Percentiles rank a stretch among this genome's conserved stretches.
Conservation (phyloP, 805 yeast species). For the Starmerella powellii region DNA sequence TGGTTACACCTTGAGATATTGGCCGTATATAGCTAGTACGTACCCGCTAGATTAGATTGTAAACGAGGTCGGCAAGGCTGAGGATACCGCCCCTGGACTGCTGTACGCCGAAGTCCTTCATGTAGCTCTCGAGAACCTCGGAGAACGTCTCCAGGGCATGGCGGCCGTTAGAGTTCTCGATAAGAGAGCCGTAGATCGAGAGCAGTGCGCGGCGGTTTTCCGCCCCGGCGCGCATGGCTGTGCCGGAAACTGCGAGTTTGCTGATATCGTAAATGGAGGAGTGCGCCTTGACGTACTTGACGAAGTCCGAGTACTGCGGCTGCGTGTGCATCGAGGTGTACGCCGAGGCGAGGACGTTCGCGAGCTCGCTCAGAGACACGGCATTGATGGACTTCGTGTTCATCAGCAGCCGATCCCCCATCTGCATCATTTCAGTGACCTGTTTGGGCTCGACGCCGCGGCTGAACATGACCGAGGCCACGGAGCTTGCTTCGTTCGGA, state of each 20-base stretch:
- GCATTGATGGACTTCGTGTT: background rate
- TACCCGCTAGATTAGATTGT: background rate
- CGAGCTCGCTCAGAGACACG: background rate
- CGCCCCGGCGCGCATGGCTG: background rate
- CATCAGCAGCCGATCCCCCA: constrained; percentile 1
- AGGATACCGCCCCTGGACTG: no score
- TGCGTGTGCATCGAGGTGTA: constrained; percentile 9
- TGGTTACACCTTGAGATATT: background rate
- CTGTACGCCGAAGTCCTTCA: constrained; percentile 1
- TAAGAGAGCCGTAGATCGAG: constrained; percentile 1
- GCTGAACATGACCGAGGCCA: constrained; percentile 2
- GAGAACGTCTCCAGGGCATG: constrained; percentile 5
- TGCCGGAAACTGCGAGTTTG: no score
- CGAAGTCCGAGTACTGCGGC: background rate
- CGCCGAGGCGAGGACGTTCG: constrained; percentile 4
- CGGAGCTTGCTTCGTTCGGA: constrained; percentile 5
- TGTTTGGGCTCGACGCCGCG: constrained; percentile 4
- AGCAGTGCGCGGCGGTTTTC: background rate
- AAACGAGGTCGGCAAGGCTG: background rate
- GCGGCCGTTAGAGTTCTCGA: constrained; percentile 1
- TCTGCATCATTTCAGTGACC: constrained; percentile 2
- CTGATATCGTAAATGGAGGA: constrained; percentile 1
- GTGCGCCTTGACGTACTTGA: constrained; percentile 2
- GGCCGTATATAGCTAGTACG: no score
- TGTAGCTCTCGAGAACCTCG: background rate